A percentile compares a stretch with the other conserved stretches of the same genome.
Conservation (phyloP, 192 early-diverging fungal species). For the Backusella sp. region DNA sequence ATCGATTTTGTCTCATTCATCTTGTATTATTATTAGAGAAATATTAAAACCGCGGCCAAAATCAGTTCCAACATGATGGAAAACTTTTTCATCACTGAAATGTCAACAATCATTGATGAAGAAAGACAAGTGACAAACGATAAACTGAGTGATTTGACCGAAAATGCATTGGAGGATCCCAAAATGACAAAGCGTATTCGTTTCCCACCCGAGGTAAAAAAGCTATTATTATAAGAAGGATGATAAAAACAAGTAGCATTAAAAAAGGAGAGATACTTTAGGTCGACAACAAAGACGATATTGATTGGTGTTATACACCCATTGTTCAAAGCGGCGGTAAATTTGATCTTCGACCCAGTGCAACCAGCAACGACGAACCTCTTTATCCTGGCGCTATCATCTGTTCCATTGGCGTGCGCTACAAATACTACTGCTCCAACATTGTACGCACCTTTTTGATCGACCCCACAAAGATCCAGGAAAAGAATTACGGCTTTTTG, state of each 20-base stretch:
- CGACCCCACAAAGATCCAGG: slow-evolving; percentile 83
- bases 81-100: slow-evolving; percentile 83
- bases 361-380: slow-evolving; percentile 66
- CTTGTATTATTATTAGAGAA: slow-evolving; percentile 44
- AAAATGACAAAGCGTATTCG: slow-evolving; percentile 64
- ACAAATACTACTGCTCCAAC: slow-evolving; percentile 94
- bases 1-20: not conserved
- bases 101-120: slow-evolving; percentile 85
- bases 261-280: slow-evolving; percentile 14
- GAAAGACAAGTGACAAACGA: slow-evolving; percentile 86
- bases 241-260: not conserved
- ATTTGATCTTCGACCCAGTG: slow-evolving; percentile 84
- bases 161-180: slow-evolving; percentile 63
- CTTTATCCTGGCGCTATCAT: slow-evolving; percentile 89
- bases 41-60: slow-evolving; percentile 69
- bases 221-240: not conserved
- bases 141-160: slow-evolving; percentile 70
- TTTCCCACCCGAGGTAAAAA: slow-evolving; percentile 64
- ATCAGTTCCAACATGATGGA: slow-evolving; percentile 77
- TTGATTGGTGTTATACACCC: slow-evolving; percentile 92
- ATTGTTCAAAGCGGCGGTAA: slow-evolving; percentile 96
- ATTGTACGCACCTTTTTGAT: slow-evolving; percentile 93
- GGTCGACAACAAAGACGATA: slow-evolving; percentile 57
- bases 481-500: slow-evolving; percentile 93
- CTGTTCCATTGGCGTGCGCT: slow-evolving; percentile 91